phyloP scores from a whole-genome alignment of 2,329 filamentous ascomycete species.

The Phyllosticta citriasiana region DNA sequence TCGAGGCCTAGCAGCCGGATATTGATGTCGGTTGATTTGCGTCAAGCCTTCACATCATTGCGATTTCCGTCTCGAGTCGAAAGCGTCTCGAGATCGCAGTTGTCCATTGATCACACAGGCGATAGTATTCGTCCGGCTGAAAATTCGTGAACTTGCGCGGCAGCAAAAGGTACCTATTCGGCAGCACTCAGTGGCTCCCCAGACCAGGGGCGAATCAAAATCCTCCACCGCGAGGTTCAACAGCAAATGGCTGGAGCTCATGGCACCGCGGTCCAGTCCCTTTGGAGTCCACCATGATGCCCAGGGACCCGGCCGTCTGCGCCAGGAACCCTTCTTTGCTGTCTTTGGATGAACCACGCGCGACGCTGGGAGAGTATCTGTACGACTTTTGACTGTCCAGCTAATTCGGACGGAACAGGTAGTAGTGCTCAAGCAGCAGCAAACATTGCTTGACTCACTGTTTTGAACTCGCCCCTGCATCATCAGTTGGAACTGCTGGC shows the following conservation, averaged over 20 bases:
- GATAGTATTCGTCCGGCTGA: conserved; percentile 40
- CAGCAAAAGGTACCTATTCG: conserved; percentile 7
- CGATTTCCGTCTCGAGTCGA: conserved; percentile 47
- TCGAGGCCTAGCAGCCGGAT: not conserved
- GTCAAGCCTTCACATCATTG: conserved; percentile 43
- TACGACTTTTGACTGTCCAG: conserved; percentile 1
- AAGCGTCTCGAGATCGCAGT: conserved; percentile 47
- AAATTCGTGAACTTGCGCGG: conserved; percentile 17
- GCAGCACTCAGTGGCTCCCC: not conserved
- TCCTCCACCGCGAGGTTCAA: conserved; percentile 9
- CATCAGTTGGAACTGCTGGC: too few species aligned
- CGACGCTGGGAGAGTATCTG: not conserved
- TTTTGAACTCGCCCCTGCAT: too few species aligned
- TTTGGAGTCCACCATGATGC: not conserved
- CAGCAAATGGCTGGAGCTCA: conserved; percentile 8
- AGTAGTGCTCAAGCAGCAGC: conserved; percentile 1
- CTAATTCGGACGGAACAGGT: conserved; percentile 6
- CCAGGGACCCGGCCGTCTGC: conserved; percentile 6
- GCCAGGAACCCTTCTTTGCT: conserved; percentile 9
- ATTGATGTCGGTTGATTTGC: conserved; percentile 52
- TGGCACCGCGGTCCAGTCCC: conserved; percentile 8
- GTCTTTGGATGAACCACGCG: conserved; percentile 9
- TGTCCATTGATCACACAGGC: conserved; percentile 47
- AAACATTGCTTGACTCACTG: not conserved
- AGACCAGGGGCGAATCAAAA: not conserved